These are phyloP conservation scores for Candida pini DNA, from an alignment of 805 yeast genomes.

Conservation along the genomic window DNA sequence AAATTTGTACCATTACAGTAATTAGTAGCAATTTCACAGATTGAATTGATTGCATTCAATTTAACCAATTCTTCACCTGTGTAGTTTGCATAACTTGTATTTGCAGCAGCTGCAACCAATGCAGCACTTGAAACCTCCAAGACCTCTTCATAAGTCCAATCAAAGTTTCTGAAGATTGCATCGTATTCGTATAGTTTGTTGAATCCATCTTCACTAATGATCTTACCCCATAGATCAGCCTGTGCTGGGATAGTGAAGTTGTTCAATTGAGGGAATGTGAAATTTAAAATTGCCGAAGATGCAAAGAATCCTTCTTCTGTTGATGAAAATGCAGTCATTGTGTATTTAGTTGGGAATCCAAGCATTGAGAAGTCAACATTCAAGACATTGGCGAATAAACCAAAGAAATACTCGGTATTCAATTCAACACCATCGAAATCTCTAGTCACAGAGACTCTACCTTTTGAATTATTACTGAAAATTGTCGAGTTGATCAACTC, in stretches of 20 bases:
- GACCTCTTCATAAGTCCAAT: constrained; percentile 6
- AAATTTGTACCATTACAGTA: constrained; percentile 16
- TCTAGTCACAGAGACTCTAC: constrained; percentile 19
- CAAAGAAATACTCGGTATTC: constrained; percentile 22
- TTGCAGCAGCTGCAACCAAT: constrained; percentile 2
- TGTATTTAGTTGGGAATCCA: constrained; percentile 11
- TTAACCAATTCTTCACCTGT: constrained; percentile 5
- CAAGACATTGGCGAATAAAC: constrained; percentile 12
- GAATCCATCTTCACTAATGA: constrained; percentile 3
- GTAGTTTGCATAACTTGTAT: not conserved
- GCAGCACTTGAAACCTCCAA: constrained; percentile 7
- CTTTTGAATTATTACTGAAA: constrained; percentile 15
- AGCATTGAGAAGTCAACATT: constrained; percentile 8
- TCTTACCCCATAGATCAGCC: constrained; percentile 11
- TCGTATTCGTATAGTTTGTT: constrained; percentile 15
- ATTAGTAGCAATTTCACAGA: constrained; percentile 13
- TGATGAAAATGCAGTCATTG: constrained; percentile 9
- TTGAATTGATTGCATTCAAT: constrained; percentile 10
- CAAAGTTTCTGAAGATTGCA: constrained; percentile 15
- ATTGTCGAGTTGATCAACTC: constrained; percentile 15
- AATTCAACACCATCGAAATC: constrained; percentile 17
- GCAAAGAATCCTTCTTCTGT: constrained; percentile 9
- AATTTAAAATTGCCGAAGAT: constrained; percentile 10
- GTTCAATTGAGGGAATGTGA: constrained; percentile 7
- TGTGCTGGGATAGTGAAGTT: constrained; percentile 13